phyloP scores from a whole-genome alignment of 139 green algal genomes.

The Volvox reticuliferus region DNA sequence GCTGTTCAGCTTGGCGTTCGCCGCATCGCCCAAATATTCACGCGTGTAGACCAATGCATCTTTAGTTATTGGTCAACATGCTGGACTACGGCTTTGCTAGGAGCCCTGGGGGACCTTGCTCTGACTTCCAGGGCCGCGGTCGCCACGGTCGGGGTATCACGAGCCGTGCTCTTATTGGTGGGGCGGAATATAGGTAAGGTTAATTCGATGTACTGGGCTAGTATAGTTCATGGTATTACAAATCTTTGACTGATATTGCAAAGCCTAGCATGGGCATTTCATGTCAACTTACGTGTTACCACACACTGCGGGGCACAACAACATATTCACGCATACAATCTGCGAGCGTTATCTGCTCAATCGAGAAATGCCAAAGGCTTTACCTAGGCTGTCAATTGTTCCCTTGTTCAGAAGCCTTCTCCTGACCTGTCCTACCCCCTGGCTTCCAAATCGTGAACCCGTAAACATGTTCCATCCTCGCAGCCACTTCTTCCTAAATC shows the following conservation, averaged over 20 bases:
- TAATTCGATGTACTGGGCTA: too few species aligned
- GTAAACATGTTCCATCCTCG: not conserved
- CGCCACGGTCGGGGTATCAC: not conserved
- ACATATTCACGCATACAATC: not conserved
- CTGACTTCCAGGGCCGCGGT: not conserved
- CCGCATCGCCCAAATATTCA: too few species aligned
- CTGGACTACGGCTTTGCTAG: not conserved
- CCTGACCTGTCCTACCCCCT: not conserved
- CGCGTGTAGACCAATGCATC: too few species aligned
- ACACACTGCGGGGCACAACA: not conserved
- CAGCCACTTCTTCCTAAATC: constrained; percentile 4
- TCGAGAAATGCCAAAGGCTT: not conserved
- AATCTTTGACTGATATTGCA: not conserved
- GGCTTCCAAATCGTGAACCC: not conserved
- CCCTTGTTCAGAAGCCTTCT: not conserved
- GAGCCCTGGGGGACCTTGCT: not conserved
- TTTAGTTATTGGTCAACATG: not conserved
- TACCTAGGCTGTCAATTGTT: not conserved
- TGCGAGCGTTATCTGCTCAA: not conserved
- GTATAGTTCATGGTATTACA: not conserved
- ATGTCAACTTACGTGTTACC: not conserved
- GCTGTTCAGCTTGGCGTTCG: not conserved
- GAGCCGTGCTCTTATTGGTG: not conserved
- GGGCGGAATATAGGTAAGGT: not conserved
- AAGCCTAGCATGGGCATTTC: not conserved